phyloP scores from a whole-genome alignment of 805 yeast species.

The Candida pini region DNA sequence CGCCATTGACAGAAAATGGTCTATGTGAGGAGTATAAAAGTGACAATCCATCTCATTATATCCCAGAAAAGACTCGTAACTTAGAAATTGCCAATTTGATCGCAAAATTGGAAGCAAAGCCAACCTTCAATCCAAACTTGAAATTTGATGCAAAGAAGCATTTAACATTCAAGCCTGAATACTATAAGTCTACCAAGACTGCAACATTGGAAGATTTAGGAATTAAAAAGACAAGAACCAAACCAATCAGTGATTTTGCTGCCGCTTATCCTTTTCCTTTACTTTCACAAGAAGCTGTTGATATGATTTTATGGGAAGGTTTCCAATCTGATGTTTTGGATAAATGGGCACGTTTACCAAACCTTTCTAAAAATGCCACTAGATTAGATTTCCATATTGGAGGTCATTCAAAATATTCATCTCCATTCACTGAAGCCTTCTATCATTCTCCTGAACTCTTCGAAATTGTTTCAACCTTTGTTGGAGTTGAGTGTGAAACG shows the following conservation, averaged over 20 bases:
- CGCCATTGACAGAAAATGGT: slow-evolving; percentile 16
- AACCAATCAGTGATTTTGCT: slow-evolving; percentile 29
- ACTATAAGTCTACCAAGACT: slow-evolving; percentile 30
- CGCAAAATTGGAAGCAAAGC: slow-evolving; percentile 16
- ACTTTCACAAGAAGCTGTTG: slow-evolving; percentile 52
- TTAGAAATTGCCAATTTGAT: slow-evolving; percentile 17
- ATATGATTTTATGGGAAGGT: slow-evolving; percentile 48
- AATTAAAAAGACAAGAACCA: slow-evolving; percentile 26
- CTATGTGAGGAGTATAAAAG: slow-evolving; percentile 12
- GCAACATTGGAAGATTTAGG: slow-evolving; percentile 33
- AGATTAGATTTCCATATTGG: slow-evolving; percentile 41
- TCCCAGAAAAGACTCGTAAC: slow-evolving; percentile 21
- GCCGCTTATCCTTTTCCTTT: slow-evolving; percentile 55
- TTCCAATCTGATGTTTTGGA: slow-evolving; percentile 37
- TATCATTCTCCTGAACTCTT: slow-evolving; percentile 47
- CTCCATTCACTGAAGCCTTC: slow-evolving; percentile 44
- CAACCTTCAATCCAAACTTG: slow-evolving; percentile 25
- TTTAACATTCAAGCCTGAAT: slow-evolving; percentile 30
- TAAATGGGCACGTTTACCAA: slow-evolving; percentile 36
- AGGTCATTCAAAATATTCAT: slow-evolving; percentile 35
- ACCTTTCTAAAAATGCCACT: slow-evolving; percentile 24
- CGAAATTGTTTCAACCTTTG: slow-evolving; percentile 42
- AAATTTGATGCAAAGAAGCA: slow-evolving; percentile 34
- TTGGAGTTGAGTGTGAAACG: slow-evolving; percentile 41
- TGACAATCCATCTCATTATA: slow-evolving; percentile 15